Evolutionary conservation across 1,284 basidiomycete species (phyloP).

Genomic region (Neolentinus lepideus): DNA sequence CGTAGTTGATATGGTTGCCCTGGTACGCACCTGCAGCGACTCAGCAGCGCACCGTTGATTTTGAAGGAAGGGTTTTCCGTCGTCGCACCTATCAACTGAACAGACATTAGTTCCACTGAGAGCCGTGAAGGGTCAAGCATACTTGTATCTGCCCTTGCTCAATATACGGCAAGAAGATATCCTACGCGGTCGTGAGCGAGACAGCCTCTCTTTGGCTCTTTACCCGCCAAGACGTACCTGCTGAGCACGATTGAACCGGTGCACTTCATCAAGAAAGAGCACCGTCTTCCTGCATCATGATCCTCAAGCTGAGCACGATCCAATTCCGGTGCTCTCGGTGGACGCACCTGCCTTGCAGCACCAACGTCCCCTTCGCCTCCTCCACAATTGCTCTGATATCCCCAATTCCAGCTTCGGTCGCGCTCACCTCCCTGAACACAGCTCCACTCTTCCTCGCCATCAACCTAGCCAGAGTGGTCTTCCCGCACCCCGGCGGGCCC

Average conservation of each 20-base stretch:
- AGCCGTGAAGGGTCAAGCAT: not conserved
- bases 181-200: no score
- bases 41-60: conserved; percentile 69
- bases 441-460: conserved; percentile 55
- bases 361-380: conserved; percentile 68
- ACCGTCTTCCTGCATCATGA: conserved; percentile 62
- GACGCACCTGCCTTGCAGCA: conserved; percentile 13
- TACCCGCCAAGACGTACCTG: conserved; percentile 63
- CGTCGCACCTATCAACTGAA: conserved; percentile 77
- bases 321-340: not conserved
- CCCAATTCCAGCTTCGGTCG: conserved; percentile 67
- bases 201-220: no score
- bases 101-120: conserved; percentile 1
- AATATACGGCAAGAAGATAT: conserved; percentile 75
- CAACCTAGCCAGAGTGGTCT: conserved; percentile 75
- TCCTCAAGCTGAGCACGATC: not conserved
- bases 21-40: conserved; percentile 67
- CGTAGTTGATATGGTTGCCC: no score
- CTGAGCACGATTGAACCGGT: conserved; percentile 82
- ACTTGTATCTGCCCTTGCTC: conserved; percentile 76
- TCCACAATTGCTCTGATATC: conserved; percentile 81
- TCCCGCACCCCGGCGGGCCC: conserved; percentile 78
- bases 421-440: conserved; percentile 71
- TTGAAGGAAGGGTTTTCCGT: conserved; percentile 93
- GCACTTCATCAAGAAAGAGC: conserved; percentile 84